Conservation (phyloP, 345 rosid species). For the Ceriops tagal region DNA sequence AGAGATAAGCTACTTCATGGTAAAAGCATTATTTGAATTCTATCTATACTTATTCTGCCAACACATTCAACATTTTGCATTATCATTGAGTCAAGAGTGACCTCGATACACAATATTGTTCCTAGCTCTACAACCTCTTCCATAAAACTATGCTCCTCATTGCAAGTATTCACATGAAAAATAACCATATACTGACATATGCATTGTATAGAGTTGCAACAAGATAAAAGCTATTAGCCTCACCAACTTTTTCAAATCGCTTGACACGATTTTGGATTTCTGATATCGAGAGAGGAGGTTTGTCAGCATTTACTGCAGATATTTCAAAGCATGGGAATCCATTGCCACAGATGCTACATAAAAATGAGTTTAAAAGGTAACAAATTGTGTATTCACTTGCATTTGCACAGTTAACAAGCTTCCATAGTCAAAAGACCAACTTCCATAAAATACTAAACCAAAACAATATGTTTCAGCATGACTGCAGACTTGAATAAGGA, state of each 20-base stretch:
- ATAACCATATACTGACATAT: not conserved
- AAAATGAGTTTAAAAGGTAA: conserved; percentile 22
- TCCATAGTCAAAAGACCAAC: not conserved
- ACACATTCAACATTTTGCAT: too few relatives aligned
- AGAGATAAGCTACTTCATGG: too few relatives aligned
- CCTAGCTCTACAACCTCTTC: too few relatives aligned
- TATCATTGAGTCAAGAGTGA: too few relatives aligned
- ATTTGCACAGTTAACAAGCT: not conserved
- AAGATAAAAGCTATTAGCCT: conserved; percentile 25
- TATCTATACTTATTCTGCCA: too few relatives aligned
- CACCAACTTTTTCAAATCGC: conserved; percentile 76
- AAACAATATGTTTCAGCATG: too few relatives aligned
- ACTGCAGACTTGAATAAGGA: not conserved
- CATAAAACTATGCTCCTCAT: too few relatives aligned
- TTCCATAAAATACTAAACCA: too few relatives aligned
- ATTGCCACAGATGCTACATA: conserved; percentile 52
- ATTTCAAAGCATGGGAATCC: conserved; percentile 91
- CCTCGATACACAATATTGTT: too few relatives aligned
- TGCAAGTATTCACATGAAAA: not conserved
- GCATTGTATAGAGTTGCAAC: not conserved
- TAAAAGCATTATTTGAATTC: too few relatives aligned
- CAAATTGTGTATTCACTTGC: not conserved
- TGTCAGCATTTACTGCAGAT: conserved; percentile 92
- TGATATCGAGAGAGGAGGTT: conserved; percentile 66
- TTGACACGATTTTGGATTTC: conserved; percentile 69